phyloP scores from a whole-genome alignment of 139 green algal species.

The Spirogloea muscicola region DNA sequence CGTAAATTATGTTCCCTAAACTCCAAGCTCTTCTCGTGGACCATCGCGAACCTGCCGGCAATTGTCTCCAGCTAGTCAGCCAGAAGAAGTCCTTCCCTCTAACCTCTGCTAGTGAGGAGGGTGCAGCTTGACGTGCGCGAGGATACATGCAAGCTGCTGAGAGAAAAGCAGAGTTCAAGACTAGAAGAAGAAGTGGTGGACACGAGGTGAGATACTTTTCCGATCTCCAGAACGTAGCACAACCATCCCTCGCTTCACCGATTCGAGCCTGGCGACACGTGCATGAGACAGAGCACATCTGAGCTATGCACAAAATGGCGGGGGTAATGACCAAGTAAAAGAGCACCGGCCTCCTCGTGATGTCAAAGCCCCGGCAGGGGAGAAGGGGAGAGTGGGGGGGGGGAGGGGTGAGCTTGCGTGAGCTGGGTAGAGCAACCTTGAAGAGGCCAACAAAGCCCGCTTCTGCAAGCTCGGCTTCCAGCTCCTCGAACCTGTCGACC shows the following conservation, averaged over 20 bases:
- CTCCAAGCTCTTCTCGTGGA: too few species aligned
- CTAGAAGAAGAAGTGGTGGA: too few species aligned
- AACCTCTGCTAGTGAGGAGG: background rate
- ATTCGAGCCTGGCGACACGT: background rate
- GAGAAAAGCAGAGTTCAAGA: too few species aligned
- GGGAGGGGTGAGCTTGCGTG: too few species aligned
- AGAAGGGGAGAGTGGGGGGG: too few species aligned
- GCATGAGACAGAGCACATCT: background rate
- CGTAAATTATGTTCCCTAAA: too few species aligned
- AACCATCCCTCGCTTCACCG: background rate
- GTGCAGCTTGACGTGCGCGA: background rate
- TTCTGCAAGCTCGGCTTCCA: background rate
- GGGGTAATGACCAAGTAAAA: background rate
- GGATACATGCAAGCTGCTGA: too few species aligned
- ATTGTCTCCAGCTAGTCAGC: background rate
- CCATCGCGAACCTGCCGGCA: background rate
- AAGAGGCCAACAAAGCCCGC: background rate
- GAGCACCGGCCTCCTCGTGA: background rate
- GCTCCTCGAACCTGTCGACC: constrained; percentile 16
- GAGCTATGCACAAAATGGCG: background rate
- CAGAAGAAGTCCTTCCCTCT: background rate
- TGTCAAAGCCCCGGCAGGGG: background rate
- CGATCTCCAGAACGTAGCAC: background rate
- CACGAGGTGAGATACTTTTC: background rate
- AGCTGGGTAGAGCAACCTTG: background rate